A percentile compares a stretch with the other conserved stretches of the same genome.
phyloP scores from a whole-genome alignment of 106 monocot species.

The Phalaenopsis equestris region DNA sequence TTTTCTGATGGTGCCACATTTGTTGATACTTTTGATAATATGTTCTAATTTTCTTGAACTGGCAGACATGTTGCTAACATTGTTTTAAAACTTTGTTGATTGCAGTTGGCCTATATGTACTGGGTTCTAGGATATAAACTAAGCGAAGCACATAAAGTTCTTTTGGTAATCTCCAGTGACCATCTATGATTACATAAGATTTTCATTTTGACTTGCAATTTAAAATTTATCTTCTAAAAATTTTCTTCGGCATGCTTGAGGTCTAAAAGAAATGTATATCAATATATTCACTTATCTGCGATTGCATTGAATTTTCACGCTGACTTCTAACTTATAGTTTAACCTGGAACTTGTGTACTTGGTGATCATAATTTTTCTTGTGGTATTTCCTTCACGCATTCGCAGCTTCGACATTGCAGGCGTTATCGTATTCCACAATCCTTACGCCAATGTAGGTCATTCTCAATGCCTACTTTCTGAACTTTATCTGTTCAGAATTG shows the following conservation, averaged over 20 bases:
- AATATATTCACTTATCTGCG: background rate
- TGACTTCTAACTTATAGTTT: background rate
- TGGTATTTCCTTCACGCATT: background rate
- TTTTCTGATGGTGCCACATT: background rate
- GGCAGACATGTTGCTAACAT: constrained; percentile 5
- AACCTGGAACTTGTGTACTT: too few species aligned
- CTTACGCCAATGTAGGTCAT: too few species aligned
- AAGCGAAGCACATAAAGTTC: constrained; percentile 49
- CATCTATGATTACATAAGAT: background rate
- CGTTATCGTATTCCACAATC: too few species aligned
- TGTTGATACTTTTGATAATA: background rate
- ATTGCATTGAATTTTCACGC: background rate
- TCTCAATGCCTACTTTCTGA: too few species aligned
- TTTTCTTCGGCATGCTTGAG: background rate
- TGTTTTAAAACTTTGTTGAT: constrained; percentile 7
- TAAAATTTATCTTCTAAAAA: background rate
- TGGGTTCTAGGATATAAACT: constrained; percentile 78
- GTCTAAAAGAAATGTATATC: background rate
- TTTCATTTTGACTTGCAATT: background rate
- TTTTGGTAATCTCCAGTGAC: constrained; percentile 44
- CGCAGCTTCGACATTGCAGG: background rate
- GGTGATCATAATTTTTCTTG: background rate
- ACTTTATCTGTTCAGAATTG: too few species aligned
- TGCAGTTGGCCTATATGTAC: constrained; percentile 85
- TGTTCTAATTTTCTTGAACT: background rate